These are phyloP conservation scores for Fusarium robinianum DNA, from an alignment of 2,329 filamentous ascomycete species.

Conservation along the genomic window DNA sequence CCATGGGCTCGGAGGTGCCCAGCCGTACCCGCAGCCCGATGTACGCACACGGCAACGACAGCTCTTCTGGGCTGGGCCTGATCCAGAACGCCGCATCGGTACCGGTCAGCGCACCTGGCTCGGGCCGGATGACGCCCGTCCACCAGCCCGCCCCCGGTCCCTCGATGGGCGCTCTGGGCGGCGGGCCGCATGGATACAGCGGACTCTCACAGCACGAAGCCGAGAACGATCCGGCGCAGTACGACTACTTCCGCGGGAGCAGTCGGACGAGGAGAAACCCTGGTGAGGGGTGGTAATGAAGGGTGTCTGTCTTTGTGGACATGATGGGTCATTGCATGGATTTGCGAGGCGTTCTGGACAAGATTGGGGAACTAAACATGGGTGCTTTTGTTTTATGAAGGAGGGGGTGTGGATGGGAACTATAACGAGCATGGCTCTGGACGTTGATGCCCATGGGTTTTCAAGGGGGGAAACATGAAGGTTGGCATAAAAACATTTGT, in stretches of 20 bases:
- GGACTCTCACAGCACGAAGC: conserved; percentile 60
- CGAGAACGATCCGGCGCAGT: conserved; percentile 50
- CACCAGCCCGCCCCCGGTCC: conserved; percentile 44
- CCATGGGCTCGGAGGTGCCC: conserved; percentile 30
- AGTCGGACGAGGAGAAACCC: conserved; percentile 37
- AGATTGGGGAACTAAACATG: conserved; percentile 25
- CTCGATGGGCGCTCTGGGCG: conserved; percentile 57
- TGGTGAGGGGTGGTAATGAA: conserved; percentile 48
- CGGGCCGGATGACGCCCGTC: conserved; percentile 32
- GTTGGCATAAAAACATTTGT: conserved; percentile 19
- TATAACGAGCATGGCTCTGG: too few relatives aligned
- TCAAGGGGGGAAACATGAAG: not conserved
- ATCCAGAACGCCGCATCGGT: conserved; percentile 58
- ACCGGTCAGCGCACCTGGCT: conserved; percentile 45
- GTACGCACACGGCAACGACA: conserved; percentile 58
- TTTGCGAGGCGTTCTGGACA: conserved; percentile 40
- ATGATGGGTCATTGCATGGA: conserved; percentile 19
- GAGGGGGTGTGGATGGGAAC: conserved; percentile 23
- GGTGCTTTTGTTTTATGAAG: conserved; percentile 11
- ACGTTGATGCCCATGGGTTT: conserved; percentile 5
- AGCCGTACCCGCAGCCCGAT: conserved; percentile 51
- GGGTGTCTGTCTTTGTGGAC: not conserved
- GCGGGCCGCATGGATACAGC: conserved; percentile 63
- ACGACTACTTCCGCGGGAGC: conserved; percentile 61
- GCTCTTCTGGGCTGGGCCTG: conserved; percentile 57